Conservation (phyloP, 345 rosid species). For the Passiflora organensis region DNA sequence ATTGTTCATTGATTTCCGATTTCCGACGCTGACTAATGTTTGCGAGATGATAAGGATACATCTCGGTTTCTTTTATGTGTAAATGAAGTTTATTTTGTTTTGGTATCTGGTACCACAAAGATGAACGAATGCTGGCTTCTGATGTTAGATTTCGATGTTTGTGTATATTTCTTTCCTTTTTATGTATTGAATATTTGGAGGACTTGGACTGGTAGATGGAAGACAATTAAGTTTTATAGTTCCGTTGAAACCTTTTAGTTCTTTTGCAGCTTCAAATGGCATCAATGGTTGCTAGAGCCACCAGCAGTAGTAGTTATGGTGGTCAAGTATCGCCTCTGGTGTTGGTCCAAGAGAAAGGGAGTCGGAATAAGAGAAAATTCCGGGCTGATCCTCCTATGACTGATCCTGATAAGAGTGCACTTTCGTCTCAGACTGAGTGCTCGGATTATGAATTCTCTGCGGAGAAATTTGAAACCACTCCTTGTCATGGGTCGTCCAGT, state of each 20-base stretch:
- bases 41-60: slow-evolving; percentile 11
- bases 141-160: neutral
- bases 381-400: slow-evolving; percentile 68
- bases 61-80: neutral
- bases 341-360: slow-evolving; percentile 71
- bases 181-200: neutral
- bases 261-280: slow-evolving; percentile 55
- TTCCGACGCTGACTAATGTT: slow-evolving; percentile 13
- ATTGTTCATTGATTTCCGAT: slow-evolving; percentile 21
- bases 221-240: slow-evolving; percentile 15
- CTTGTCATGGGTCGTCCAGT: slow-evolving; percentile 33
- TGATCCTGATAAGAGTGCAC: slow-evolving; percentile 30
- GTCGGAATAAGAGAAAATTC: slow-evolving; percentile 83
- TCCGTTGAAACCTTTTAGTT: neutral
- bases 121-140: slow-evolving; percentile 16
- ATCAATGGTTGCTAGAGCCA: slow-evolving; percentile 51
- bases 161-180: neutral
- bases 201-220: slow-evolving; percentile 5
- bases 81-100: slow-evolving; percentile 6
- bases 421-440: slow-evolving; percentile 38
- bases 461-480: slow-evolving; percentile 48
- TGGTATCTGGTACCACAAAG: slow-evolving; percentile 7
- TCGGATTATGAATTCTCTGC: slow-evolving; percentile 57
- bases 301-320: slow-evolving; percentile 33
- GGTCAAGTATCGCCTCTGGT: slow-evolving; percentile 40